phyloP scores from a whole-genome alignment of 2,329 filamentous ascomycete genomes.

The Dissoconium aciculare region DNA sequence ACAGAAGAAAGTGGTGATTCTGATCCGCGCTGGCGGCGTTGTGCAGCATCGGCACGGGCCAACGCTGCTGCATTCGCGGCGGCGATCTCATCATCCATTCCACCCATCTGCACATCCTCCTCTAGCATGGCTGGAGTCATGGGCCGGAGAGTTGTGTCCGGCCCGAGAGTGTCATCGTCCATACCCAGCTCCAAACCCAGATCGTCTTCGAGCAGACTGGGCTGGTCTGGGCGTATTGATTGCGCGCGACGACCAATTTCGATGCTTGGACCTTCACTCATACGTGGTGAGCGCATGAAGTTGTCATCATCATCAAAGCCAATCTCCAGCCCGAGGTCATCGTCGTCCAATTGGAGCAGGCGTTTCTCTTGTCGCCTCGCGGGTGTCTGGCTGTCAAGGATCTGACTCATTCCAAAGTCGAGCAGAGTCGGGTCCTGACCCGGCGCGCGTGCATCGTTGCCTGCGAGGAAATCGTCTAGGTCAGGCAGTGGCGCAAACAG shows the following conservation, averaged over 20 bases:
- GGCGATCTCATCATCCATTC: slow-evolving; percentile 26
- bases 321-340: slow-evolving; percentile 50
- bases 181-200: slow-evolving; percentile 35
- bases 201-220: slow-evolving; percentile 41
- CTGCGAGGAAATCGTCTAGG: slow-evolving; percentile 60
- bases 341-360: slow-evolving; percentile 36
- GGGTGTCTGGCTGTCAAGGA: slow-evolving; percentile 37
- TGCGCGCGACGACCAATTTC: slow-evolving; percentile 85
- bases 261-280: slow-evolving; percentile 40
- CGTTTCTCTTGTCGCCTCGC: slow-evolving; percentile 12
- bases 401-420: slow-evolving; percentile 57
- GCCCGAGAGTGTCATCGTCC: slow-evolving; percentile 19
- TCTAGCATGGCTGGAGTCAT: slow-evolving; percentile 13
- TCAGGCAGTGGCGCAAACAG: slow-evolving; percentile 66
- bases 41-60: slow-evolving; percentile 30
- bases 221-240: slow-evolving; percentile 40
- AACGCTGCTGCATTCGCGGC: slow-evolving; percentile 27
- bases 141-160: slow-evolving; percentile 9
- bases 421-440: slow-evolving; percentile 30
- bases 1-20: slow-evolving; percentile 42
- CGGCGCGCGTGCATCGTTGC: slow-evolving; percentile 16
- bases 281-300: slow-evolving; percentile 24
- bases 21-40: slow-evolving; percentile 29
- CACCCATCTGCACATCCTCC: slow-evolving; percentile 31
- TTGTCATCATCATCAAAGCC: slow-evolving; percentile 32